Base-by-base conservation (phyloP, 2,329 filamentous ascomycete genomes). In the Delphinella strobiligena region DNA sequence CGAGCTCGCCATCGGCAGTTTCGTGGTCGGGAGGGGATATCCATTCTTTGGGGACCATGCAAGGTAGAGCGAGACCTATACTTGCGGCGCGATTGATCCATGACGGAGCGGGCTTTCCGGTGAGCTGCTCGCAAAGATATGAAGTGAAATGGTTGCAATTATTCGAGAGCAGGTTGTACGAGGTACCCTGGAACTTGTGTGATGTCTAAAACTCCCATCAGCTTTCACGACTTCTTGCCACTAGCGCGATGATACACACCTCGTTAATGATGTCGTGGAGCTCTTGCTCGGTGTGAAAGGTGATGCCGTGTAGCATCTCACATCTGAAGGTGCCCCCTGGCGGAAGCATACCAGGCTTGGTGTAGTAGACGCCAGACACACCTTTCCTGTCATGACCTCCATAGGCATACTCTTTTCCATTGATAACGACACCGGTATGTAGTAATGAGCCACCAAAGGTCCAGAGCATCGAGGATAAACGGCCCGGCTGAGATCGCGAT, bases 111-210 rank as follows among this genome's bases (percentile, higher is more conserved):
- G 76, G 65, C 34, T 74, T 71, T 4, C 78, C 75, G 2, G 82
- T 89, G 40, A 93, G 69, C 48, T 74, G 74, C 55, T 80, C 68
- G 60, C 82, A 87, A 14, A 93, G 70, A 51, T 81, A 76, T 15
- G 76, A 77, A 2, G 84, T 89, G 57, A 93, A 93, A 58, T 93
- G 85, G 58, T 93, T 93, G 70, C 85, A 93, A 60, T 93, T 93
- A 50, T 78, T 78, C 15, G 79, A 86, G 33, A 93, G 69, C 11
- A 93, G 72, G 53, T 91, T 89, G 61, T 93, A 91, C 11, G 73
- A 72, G 0, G 78, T 78, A 17, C 85, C 85, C 41, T 78, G 70
- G 51, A 91, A 93, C 49, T 79, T 71, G 31, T 80, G 72, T 1
- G 80, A 84, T 10, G 79, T n/a, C 80, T n/a, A n/a, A n/a, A n/a